Evolutionary conservation across 1,139 yeast genomes (phyloP), one percentile per base, ranked within the genome.

Genomic region (Yarrowia galli): DNA sequence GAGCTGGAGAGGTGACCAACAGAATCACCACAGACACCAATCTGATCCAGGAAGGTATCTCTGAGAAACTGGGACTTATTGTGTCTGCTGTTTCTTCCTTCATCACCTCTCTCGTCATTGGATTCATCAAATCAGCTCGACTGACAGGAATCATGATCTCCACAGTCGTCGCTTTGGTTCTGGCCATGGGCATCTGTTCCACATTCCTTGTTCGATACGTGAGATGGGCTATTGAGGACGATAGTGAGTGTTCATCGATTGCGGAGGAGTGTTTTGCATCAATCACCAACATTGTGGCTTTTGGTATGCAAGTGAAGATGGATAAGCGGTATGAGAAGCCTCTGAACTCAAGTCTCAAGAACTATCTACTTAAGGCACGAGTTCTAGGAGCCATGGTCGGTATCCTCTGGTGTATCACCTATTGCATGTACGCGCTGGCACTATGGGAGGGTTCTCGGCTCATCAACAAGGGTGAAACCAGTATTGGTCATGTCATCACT

Each of bases 371-470:
- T 67, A 75, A 77, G 49, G 80, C 78, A 22, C 64, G 74, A 15
- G 69, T 79, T 12, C 72, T 80, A 16, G 76, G 80, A 32, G 28
- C 73, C 49, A 79, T 81, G 81, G 76, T 79, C 23, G 78, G 77
- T 7, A 60, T 71, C 23, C 69, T 79, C 15, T 79, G 82, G 82
- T 71, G 73, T 1, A 71, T 75, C 15, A 72, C 78, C 35, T 80
- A 78, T 71, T 71, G 73, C 68, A 74, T 77, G 32, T 80, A 80
- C 65, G 83, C 81, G 0, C 71, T 81, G 36, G 82, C 83, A 0
- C 81, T 80, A 69, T 81, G 82, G 81, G 79, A 80, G 68, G 84
- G 84, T 2, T 78, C 82, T 6, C 75, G 82, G 48, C 73, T 78
- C 65, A 73, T 80, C 58, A 80, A 74, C 35, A 69, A 72, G 51